Evolutionary conservation across 345 rosid species (phyloP).

Genomic region (Chamaenerion angustifolium): DNA sequence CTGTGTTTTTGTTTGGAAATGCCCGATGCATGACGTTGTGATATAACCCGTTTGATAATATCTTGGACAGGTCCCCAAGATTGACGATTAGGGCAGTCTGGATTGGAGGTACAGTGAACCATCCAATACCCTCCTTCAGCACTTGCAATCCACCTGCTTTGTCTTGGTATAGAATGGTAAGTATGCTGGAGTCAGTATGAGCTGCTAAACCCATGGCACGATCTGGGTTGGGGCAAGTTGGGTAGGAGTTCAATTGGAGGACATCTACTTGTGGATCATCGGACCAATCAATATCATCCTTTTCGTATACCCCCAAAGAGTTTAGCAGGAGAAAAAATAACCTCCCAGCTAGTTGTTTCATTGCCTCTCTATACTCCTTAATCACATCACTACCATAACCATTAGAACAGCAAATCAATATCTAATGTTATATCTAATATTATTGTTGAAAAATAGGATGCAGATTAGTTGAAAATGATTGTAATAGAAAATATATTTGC

Average conservation of each 20-base stretch:
- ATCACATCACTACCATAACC: slow-evolving; percentile 29
- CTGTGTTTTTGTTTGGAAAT: slow-evolving; percentile 37
- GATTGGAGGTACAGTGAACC: slow-evolving; percentile 62
- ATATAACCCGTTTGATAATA: slow-evolving; percentile 74
- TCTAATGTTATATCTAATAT: slow-evolving; percentile 1
- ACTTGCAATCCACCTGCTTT: slow-evolving; percentile 61
- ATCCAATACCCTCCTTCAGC: slow-evolving; percentile 40
- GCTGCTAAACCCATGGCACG: slow-evolving; percentile 87
- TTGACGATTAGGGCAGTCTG: slow-evolving; percentile 53
- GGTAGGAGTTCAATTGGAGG: slow-evolving; percentile 60
- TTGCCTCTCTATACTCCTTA: slow-evolving; percentile 46
- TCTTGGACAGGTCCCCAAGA: slow-evolving; percentile 73
- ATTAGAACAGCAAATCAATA: background rate
- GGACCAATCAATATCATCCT: slow-evolving; percentile 51
- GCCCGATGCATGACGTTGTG: slow-evolving; percentile 75
- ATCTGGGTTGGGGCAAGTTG: slow-evolving; percentile 81
- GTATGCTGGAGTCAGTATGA: slow-evolving; percentile 72
- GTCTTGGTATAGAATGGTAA: slow-evolving; percentile 72
- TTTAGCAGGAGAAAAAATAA: slow-evolving; percentile 57
- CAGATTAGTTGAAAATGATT: too few relatives aligned
- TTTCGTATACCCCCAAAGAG: slow-evolving; percentile 38
- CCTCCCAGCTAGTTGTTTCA: slow-evolving; percentile 49
- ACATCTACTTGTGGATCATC: slow-evolving; percentile 35
- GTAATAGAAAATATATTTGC: too few relatives aligned
- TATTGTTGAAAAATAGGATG: too few relatives aligned